Evolutionary conservation across 805 yeast genomes (phyloP), one percentile per base, ranked within the genome.

Genomic region (Metschnikowia lochheadii): DNA sequence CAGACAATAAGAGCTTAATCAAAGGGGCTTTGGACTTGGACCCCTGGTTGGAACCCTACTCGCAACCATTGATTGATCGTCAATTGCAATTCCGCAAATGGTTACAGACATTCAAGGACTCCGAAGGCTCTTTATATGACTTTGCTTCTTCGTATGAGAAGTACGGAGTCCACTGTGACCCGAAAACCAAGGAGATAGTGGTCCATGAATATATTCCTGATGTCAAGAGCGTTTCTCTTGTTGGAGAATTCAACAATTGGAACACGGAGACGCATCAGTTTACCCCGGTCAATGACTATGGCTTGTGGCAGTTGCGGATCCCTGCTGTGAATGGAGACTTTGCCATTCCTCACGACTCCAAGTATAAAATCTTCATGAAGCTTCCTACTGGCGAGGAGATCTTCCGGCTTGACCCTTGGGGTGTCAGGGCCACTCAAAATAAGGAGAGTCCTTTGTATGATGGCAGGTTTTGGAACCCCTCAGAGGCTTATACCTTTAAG

Each of bases 201-300:
- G 86, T 86, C 61, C 76, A 80, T 23, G 96, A 92, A 68, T 92
- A 96, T 83, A 90, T 95, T 1, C 99, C 98, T 5, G 85, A 89
- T 62, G 98, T 96, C 1, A 62, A 60, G 3, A 72, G 65, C 42
- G 97, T 94, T 1, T 78, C 82, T 48, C 65, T 92, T n/a, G 85
- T 88, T 50, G 99, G 99, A 14, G 98, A 92, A 46, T 92, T 94
- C 77, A 92, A 92, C 67, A 63, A 75, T 54, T 92, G 99, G 99
- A 73, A 83, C 57, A 75, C 79, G 35, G 68, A 68, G 5, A 54
- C 76, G 5, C 82, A 86, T 62, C 73, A 73, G 42, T 72, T 92
- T 80, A 54, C 54, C 5, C 80, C 73, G 59, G 63, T 52, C 29
- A 85, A 87, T 61, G 77, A 78, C 38, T 89, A 67, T 64, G 97